Evolutionary conservation across 73 alveolate species (phyloP), one percentile per base, ranked within the genome.

Genomic region (Blepharisma stoltei): DNA sequence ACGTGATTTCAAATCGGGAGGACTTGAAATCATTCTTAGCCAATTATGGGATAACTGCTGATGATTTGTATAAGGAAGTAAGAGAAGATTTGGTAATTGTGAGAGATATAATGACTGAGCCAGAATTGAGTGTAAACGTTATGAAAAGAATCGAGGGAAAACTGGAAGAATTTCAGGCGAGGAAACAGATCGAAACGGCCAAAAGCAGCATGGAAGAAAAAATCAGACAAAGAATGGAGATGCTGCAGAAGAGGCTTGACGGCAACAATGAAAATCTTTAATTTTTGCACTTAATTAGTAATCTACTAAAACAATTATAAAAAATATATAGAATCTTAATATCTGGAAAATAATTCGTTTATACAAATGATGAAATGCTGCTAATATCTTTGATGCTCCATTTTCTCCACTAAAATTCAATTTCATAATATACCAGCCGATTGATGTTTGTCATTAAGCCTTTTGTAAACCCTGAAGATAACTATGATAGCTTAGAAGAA

Each of bases 1-100:
- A 60, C 11, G 45, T 60, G 18, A 60, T 60, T 60, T 60, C 73
- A 60, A 60, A 60, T 38, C 73, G 73, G 5, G 73, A 60, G 23
- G 73, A 60, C 14, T 9, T 60, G 11, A 60, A 60, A 14, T 20
- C n/a, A 11, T 14, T 14, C 14, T 60, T 60, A 32, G 41, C 41
- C 41, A 32, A 32, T 25, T 14, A 14, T 60, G 73, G 23, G 23
- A 5, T 38, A 18, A 60, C 73, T 18, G n/a, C 73, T 18, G 23
- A 14, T 9, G 73, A 60, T 14, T 8, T 60, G 0, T 60, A 60
- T 25, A 38, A 60, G 2, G 46, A 14, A 20, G 23, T 60, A 5
- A 60, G 23, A 60, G 23, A n/a, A 14, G 73, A 60, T 38, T 20
- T 9, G 14, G 11, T 25, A 60, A 25, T 60, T 14, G 45, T 60